Evolutionary conservation across 139 green algal species (phyloP).

Genomic region (Volvox africanus): DNA sequence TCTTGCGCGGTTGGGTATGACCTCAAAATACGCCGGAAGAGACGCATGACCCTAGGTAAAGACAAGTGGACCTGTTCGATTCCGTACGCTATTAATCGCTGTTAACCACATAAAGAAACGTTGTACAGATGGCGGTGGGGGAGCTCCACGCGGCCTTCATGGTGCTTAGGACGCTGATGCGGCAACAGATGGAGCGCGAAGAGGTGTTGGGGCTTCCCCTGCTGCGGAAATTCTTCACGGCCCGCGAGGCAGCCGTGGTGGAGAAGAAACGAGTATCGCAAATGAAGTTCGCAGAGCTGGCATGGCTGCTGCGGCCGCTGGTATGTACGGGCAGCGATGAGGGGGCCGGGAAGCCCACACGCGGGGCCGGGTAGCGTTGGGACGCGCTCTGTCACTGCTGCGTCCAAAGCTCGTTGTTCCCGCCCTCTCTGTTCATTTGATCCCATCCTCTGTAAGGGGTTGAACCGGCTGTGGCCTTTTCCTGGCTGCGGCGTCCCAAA

Average conservation of each 20-base stretch:
- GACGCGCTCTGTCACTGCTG: too few species aligned
- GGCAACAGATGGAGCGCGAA: constrained; percentile 43
- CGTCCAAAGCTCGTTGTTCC: too few species aligned
- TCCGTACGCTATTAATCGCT: too few species aligned
- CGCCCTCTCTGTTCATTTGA: too few species aligned
- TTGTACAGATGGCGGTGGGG: neutral
- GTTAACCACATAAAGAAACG: too few species aligned
- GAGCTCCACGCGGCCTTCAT: constrained; percentile 4
- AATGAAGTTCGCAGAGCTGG: constrained; percentile 23
- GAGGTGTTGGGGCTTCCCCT: constrained; percentile 35
- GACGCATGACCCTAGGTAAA: neutral
- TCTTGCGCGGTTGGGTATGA: neutral
- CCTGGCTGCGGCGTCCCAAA: too few species aligned
- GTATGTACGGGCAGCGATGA: neutral
- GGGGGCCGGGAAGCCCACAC: too few species aligned
- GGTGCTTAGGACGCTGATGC: constrained; percentile 2
- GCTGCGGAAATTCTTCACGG: constrained; percentile 37
- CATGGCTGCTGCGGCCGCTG: constrained; percentile 24
- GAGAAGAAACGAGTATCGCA: neutral
- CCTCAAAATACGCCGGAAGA: neutral
- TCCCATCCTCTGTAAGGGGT: too few species aligned
- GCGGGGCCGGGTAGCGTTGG: too few species aligned
- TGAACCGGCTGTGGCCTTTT: too few species aligned
- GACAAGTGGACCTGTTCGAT: neutral
- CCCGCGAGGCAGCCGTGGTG: neutral